Evolutionary conservation across 1,284 basidiomycete genomes (phyloP), one percentile per base, ranked within the genome.

Genomic region (Veloporphyrellus conicus): DNA sequence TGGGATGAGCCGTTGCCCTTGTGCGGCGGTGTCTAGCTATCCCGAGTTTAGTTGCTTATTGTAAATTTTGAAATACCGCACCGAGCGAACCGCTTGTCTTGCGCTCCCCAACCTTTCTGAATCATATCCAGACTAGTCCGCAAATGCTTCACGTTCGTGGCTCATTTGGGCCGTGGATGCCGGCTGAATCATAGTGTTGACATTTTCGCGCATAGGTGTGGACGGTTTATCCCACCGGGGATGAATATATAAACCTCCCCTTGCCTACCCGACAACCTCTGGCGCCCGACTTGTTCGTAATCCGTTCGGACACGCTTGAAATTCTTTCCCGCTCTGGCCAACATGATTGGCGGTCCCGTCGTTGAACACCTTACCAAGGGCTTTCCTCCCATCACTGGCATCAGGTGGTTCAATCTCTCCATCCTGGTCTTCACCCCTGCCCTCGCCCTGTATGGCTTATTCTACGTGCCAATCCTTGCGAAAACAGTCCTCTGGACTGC

Each of bases 341-440:
- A 41, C 34, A 61, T 64, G 58, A 43, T 53, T 33, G 41, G 37
- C 35, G 22, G 29, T 38, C 40, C 40, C 33, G 42, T 41, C 27
- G n/a, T 64, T 36, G 40, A 53, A 22, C 51, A 48, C 38, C 43
- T 61, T 37, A 56, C 59, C 7, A 54, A 50, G 45, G 59, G 57
- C 15, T 76, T 81, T 53, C 80, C 80, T 15, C 58, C 64, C 20
- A 71, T 78, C 47, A 71, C 63, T 16, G 76, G 79, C 4, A 57
- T 82, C 20, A 71, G 83, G 50, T 87, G 86, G 75, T 79, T 80
- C 68, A 82, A 82, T 54, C 68, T 92, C 51, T 75, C 71, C 19
- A 75, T 87, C 37, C 71, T 92, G 25, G 77, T 80, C 40, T 53
- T 84, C 53, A 85, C 87, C 1, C 88, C 89, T 3, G 67, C 75